Evolutionary conservation across 495 filamentous ascomycete genomes (phyloP).

Genomic region (Podospora pseudopauciseta): DNA sequence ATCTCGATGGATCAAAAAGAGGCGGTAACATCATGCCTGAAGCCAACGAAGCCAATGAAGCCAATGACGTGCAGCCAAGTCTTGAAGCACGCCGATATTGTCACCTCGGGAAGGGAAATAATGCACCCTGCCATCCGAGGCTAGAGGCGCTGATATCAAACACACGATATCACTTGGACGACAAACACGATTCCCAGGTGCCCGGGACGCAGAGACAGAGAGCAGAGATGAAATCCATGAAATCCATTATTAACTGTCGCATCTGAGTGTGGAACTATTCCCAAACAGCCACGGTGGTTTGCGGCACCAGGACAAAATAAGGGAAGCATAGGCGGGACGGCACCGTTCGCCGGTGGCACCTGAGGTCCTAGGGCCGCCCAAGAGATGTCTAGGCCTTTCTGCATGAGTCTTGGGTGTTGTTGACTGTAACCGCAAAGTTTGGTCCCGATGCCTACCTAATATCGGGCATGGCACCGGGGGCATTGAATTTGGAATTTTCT

Average conservation of each 20-base stretch:
- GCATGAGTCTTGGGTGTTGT: not conserved
- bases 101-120: not conserved
- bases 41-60: not conserved
- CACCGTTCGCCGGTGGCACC: not conserved
- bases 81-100: too few species aligned
- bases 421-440: not conserved
- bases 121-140: not conserved
- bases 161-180: not conserved
- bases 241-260: not conserved
- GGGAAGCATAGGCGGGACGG: conserved; percentile 7
- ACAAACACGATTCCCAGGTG: not conserved
- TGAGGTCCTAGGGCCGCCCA: not conserved
- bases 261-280: not conserved
- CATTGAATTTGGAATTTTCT: too few species aligned
- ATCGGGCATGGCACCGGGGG: not conserved
- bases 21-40: not conserved
- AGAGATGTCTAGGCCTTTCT: not conserved
- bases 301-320: not conserved
- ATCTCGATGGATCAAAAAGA: not conserved
- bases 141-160: not conserved
- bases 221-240: not conserved
- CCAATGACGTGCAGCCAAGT: not conserved
- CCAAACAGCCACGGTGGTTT: not conserved
- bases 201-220: not conserved
- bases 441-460: conserved; percentile 1